Percentiles rank a stretch among this genome's conserved stretches.
phyloP scores from a whole-genome alignment of 1,284 basidiomycete genomes.

The Mycena citricolor region DNA sequence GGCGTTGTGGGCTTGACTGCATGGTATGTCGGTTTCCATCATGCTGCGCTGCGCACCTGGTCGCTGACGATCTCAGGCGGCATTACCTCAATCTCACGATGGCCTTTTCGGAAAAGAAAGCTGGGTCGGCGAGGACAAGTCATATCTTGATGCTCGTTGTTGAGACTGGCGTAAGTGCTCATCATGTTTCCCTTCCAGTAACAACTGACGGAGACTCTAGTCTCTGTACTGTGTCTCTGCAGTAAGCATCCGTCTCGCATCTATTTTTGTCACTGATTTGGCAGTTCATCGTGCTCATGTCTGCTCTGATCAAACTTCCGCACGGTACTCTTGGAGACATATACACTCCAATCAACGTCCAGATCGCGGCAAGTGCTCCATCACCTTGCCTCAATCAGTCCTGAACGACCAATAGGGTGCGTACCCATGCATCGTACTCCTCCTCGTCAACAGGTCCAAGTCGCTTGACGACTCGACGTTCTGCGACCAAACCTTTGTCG shows the following conservation, averaged over 20 bases:
- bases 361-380: background rate
- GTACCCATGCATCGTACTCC: background rate
- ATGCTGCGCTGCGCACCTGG: background rate
- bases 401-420: background rate
- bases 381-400: background rate
- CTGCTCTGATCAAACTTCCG: background rate
- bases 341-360: background rate
- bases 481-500: background rate
- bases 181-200: too few species aligned
- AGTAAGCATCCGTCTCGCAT: background rate
- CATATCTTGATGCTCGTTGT: background rate
- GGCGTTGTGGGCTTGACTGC: constrained; percentile 3
- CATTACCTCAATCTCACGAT: background rate
- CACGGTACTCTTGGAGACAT: background rate
- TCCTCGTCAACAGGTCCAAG: constrained; percentile 1
- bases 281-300: background rate
- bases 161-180: background rate
- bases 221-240: background rate
- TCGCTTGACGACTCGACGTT: constrained; percentile 21
- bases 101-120: background rate
- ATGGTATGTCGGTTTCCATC: constrained; percentile 8
- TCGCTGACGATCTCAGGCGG: background rate
- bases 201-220: too few species aligned
- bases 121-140: background rate
- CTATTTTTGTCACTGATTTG: background rate